These are phyloP conservation scores for Trichophyton verrucosum DNA, from an alignment of 2,329 filamentous ascomycete species.

Conservation along the genomic window DNA sequence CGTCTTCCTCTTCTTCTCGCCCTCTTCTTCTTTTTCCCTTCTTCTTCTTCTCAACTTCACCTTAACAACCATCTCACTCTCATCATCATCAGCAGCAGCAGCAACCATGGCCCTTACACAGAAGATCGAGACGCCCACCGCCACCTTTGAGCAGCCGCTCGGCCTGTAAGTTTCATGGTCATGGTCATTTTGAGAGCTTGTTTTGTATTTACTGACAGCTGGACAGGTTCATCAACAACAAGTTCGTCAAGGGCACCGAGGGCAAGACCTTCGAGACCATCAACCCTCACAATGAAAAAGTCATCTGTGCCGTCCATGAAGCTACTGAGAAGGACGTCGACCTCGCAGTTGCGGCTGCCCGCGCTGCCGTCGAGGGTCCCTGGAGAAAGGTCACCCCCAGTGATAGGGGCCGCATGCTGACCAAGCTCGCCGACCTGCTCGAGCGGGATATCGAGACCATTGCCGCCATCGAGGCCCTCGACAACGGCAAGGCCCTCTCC, in stretches of 20 bases:
- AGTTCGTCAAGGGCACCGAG: constrained; percentile 72
- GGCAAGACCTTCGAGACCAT: constrained; percentile 87
- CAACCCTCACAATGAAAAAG: constrained; percentile 75
- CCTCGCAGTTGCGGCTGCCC: constrained; percentile 70
- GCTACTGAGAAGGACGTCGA: constrained; percentile 68
- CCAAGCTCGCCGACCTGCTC: constrained; percentile 66
- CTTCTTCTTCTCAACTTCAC: neutral
- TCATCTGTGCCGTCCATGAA: constrained; percentile 71
- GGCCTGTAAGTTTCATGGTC: constrained; percentile 23
- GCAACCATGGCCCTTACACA: constrained; percentile 28
- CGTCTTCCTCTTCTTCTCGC: constrained; percentile 2
- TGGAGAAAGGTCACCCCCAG: constrained; percentile 60
- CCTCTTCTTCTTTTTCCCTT: constrained; percentile 3
- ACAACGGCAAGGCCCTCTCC: constrained; percentile 33
- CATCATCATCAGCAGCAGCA: neutral
- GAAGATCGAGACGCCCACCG: constrained; percentile 29
- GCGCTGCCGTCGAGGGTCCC: constrained; percentile 66
- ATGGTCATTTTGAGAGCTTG: neutral
- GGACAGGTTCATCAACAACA: constrained; percentile 56
- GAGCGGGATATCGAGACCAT: constrained; percentile 68
- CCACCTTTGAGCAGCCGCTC: constrained; percentile 32
- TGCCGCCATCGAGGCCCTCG: constrained; percentile 71
- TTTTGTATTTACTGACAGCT: neutral
- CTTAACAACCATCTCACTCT: neutral
- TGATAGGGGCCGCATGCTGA: constrained; percentile 55